Percentiles rank a stretch among this genome's conserved stretches.
phyloP scores from a whole-genome alignment of 257 asterid species.

The Solanum sejunctum region DNA sequence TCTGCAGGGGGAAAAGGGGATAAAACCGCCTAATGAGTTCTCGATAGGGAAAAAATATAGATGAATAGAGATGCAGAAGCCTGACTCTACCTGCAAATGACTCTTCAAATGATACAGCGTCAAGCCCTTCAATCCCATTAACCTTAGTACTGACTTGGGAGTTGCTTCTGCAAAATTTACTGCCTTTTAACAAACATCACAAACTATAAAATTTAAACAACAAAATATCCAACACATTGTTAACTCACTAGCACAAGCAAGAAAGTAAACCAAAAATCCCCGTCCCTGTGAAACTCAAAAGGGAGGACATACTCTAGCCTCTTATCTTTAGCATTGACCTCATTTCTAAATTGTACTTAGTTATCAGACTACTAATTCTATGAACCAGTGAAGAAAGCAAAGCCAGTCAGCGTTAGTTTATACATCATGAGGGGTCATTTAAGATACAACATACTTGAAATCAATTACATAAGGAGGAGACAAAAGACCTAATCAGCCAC shows the following conservation, averaged over 20 bases:
- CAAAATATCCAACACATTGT: background rate
- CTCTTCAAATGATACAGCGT: slow-evolving; percentile 82
- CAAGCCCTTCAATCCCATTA: slow-evolving; percentile 86
- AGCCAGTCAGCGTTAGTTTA: background rate
- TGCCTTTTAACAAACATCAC: background rate
- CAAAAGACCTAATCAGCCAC: background rate
- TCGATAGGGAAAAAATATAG: background rate
- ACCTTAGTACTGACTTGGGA: slow-evolving; percentile 77
- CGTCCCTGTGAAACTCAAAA: background rate
- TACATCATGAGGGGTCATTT: background rate
- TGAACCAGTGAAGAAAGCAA: background rate
- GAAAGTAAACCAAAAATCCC: background rate
- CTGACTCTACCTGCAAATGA: slow-evolving; percentile 44
- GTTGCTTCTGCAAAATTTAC: slow-evolving; percentile 67
- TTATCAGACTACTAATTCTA: background rate
- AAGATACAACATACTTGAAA: background rate
- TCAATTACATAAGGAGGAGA: background rate
- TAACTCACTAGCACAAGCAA: background rate
- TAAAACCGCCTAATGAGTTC: background rate
- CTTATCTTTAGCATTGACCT: background rate
- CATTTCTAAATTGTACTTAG: background rate
- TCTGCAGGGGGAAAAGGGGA: slow-evolving; percentile 19
- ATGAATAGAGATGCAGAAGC: background rate
- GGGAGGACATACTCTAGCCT: background rate
- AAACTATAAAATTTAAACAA: background rate